Percentiles rank a stretch among this genome's conserved stretches.
These are phyloP conservation scores for Aspergillus conjunctus DNA, from an alignment of 495 filamentous ascomycete genomes.

Conservation along the genomic window DNA sequence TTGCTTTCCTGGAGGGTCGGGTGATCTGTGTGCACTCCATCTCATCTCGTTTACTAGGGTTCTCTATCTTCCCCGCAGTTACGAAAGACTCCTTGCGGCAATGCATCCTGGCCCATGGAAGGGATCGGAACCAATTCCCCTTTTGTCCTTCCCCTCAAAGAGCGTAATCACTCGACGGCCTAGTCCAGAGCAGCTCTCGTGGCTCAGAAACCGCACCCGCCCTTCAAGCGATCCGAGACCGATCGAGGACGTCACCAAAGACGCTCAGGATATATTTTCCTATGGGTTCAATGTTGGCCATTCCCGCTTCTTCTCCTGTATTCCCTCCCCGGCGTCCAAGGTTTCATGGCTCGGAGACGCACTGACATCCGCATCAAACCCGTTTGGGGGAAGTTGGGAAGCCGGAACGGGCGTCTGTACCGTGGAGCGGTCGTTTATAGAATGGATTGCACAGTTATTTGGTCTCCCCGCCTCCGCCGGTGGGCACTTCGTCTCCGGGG, in stretches of 20 bases:
- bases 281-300: slow-evolving; percentile 6
- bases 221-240: neutral
- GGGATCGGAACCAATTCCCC: neutral
- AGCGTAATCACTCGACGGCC: neutral
- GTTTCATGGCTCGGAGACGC: slow-evolving; percentile 11
- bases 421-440: slow-evolving; percentile 1
- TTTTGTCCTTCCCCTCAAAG: neutral
- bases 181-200: neutral
- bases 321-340: slow-evolving; percentile 4
- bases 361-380: slow-evolving; percentile 3
- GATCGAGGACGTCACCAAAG: neutral
- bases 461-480: slow-evolving; percentile 9
- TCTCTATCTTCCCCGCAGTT: neutral
- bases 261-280: slow-evolving; percentile 5
- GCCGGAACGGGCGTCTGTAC: slow-evolving; percentile 3
- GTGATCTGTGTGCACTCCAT: neutral
- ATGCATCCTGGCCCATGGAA: neutral
- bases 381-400: slow-evolving; percentile 5
- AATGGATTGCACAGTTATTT: slow-evolving; percentile 1
- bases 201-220: neutral
- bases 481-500: slow-evolving; percentile 15
- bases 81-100: neutral
- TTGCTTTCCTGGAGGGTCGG: too few species aligned
- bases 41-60: neutral
- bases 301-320: slow-evolving; percentile 3